These are phyloP conservation scores for Galerina marginata DNA, from an alignment of 768 basidiomycete species.

Conservation along the genomic window DNA sequence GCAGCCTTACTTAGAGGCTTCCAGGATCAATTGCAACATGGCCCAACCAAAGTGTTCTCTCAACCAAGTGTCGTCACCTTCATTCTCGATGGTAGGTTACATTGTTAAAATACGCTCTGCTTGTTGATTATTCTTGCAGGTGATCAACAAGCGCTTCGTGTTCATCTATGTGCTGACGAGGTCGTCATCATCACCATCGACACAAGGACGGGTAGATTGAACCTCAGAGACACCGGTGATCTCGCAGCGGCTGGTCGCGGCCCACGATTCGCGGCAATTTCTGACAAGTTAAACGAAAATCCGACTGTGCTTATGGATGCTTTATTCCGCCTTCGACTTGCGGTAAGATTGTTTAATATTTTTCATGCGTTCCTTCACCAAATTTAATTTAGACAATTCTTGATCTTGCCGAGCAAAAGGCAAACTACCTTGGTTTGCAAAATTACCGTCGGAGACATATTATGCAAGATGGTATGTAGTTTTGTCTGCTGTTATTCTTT, in stretches of 20 bases:
- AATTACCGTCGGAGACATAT: slow-evolving; percentile 75
- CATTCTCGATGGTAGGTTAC: slow-evolving; percentile 55
- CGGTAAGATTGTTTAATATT: slow-evolving; percentile 47
- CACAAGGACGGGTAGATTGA: slow-evolving; percentile 77
- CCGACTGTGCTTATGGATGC: slow-evolving; percentile 63
- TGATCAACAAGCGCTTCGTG: slow-evolving; percentile 60
- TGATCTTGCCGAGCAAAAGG: slow-evolving; percentile 84
- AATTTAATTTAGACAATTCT: slow-evolving; percentile 70
- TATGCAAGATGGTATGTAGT: slow-evolving; percentile 57
- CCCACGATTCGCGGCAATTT: slow-evolving; percentile 62
- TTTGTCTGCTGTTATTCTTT: not conserved
- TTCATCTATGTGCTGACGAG: slow-evolving; percentile 79
- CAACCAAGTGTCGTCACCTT: slow-evolving; percentile 62
- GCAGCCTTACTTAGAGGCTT: slow-evolving; percentile 63
- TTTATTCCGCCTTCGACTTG: slow-evolving; percentile 62
- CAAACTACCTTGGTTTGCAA: slow-evolving; percentile 82
- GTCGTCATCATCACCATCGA: slow-evolving; percentile 80
- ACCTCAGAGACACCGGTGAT: slow-evolving; percentile 81
- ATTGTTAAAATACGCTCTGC: not conserved
- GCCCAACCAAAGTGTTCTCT: slow-evolving; percentile 63
- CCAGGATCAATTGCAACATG: slow-evolving; percentile 57
- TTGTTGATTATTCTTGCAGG: slow-evolving; percentile 38
- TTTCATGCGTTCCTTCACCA: not conserved
- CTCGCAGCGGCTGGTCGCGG: slow-evolving; percentile 76
- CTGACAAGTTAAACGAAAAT: slow-evolving; percentile 71